Conservation (phyloP, 1,139 yeast genomes). For the Magnusiomyces tetraspermus region DNA sequence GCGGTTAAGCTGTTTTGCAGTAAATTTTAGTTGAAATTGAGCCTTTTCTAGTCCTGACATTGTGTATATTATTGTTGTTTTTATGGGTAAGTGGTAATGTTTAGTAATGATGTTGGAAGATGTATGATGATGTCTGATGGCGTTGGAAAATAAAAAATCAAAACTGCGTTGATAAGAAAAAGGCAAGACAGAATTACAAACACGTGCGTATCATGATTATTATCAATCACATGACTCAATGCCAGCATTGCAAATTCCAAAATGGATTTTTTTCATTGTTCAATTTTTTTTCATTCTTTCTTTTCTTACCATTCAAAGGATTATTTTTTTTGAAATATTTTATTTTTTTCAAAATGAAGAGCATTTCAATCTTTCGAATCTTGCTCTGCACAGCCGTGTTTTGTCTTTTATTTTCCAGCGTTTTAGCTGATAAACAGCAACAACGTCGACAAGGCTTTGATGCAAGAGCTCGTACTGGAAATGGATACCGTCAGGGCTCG, state of each 20-base stretch:
- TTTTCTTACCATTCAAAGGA: not conserved
- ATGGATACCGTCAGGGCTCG: not conserved
- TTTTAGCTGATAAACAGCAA: not conserved
- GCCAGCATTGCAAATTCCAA: not conserved
- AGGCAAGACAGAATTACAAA: no score
- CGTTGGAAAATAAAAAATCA: no score
- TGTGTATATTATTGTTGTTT: no score
- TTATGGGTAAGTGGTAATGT: not conserved
- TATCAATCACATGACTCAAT: no score
- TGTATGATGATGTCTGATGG: no score
- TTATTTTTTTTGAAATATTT: not conserved
- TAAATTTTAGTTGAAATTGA: constrained; percentile 42
- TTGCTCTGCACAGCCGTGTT: not conserved
- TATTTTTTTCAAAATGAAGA: not conserved
- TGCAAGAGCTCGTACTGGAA: not conserved
- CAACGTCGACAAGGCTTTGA: not conserved
- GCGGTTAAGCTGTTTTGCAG: constrained; percentile 84
- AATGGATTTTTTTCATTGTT: not conserved
- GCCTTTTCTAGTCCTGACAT: constrained; percentile 16
- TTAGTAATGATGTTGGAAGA: not conserved
- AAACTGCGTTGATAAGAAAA: no score
- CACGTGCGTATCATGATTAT: not conserved
- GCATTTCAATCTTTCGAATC: not conserved
- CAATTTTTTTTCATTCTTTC: not conserved
- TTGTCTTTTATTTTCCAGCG: not conserved